Conservation (phyloP, 345 rosid species). For the Citrus glauca region DNA sequence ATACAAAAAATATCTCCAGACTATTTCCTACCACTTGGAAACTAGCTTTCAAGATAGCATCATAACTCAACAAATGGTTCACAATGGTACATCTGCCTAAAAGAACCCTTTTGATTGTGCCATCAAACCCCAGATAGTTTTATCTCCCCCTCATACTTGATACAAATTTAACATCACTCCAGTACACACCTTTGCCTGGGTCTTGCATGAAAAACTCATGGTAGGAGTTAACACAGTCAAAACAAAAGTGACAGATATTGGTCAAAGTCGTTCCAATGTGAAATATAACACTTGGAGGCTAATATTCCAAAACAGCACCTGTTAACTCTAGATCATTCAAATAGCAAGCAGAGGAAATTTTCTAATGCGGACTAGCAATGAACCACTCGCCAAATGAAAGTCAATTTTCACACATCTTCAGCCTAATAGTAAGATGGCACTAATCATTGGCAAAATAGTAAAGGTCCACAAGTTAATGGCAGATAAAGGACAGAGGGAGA, state of each 20-base stretch:
- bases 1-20: neutral
- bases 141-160: neutral
- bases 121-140: neutral
- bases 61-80: neutral
- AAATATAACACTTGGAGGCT: neutral
- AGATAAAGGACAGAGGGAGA: neutral
- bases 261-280: neutral
- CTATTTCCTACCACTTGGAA: neutral
- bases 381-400: neutral
- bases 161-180: neutral
- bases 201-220: neutral
- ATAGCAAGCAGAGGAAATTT: neutral
- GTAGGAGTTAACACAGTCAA: neutral
- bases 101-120: neutral
- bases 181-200: neutral
- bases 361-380: neutral
- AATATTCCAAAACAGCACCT: constrained; percentile 1
- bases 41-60: neutral
- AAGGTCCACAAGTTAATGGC: neutral
- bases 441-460: neutral
- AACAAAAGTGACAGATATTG: neutral
- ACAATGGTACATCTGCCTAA: neutral
- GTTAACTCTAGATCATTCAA: neutral
- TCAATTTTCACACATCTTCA: neutral
- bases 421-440: neutral